Conservation (phyloP, 768 basidiomycete species). For the Postia placenta region DNA sequence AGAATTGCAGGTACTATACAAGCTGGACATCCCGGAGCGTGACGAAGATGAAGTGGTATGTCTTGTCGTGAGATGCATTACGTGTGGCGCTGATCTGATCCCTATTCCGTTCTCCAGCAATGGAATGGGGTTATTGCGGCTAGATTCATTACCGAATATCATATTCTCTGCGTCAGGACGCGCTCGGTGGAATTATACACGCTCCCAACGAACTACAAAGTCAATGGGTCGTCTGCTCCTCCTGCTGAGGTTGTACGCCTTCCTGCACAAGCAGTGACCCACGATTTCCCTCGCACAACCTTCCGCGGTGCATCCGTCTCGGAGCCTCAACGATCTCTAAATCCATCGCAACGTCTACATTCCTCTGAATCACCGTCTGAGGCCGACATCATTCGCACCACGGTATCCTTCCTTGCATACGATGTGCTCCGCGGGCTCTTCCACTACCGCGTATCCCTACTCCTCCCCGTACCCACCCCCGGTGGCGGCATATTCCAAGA, state of each 20-base stretch:
- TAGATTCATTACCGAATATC: slow-evolving; percentile 39
- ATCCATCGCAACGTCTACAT: background rate
- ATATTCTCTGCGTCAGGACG: slow-evolving; percentile 44
- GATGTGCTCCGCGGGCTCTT: slow-evolving; percentile 44
- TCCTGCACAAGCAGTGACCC: slow-evolving; percentile 8
- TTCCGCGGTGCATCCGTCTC: slow-evolving; percentile 30
- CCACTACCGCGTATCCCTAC: slow-evolving; percentile 35
- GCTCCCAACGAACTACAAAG: background rate
- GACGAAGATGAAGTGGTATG: slow-evolving; percentile 28
- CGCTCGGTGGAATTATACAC: slow-evolving; percentile 46
- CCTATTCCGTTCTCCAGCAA: slow-evolving; percentile 15
- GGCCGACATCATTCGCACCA: slow-evolving; percentile 24
- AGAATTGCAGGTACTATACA: slow-evolving; percentile 20
- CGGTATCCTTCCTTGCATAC: slow-evolving; percentile 38
- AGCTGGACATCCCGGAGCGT: slow-evolving; percentile 18
- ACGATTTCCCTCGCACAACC: slow-evolving; percentile 20
- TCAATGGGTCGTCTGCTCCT: background rate
- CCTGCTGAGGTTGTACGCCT: background rate
- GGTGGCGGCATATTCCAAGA: background rate
- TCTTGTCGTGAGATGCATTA: background rate
- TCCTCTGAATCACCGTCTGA: slow-evolving; percentile 1
- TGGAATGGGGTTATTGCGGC: slow-evolving; percentile 39
- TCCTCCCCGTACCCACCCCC: slow-evolving; percentile 8
- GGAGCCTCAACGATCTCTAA: background rate
- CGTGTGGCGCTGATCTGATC: background rate